These are phyloP conservation scores for Miscanthus lutarioriparius DNA, from an alignment of 176 grass and related monocot species.

Conservation along the genomic window DNA sequence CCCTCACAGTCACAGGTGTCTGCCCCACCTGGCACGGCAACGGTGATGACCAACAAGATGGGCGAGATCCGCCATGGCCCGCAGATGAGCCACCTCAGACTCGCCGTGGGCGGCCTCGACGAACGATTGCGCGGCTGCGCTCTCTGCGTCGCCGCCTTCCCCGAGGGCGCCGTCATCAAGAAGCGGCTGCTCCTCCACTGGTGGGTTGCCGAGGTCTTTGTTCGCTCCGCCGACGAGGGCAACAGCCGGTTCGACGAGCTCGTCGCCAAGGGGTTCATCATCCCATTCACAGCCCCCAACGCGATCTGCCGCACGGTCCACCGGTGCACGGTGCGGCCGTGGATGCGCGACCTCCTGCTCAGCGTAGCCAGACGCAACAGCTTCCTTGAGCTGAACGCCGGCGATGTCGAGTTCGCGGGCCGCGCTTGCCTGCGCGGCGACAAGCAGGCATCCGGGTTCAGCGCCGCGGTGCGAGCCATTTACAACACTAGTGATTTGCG, in stretches of 20 bases:
- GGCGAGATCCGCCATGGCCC: not conserved
- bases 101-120: slow-evolving; percentile 31
- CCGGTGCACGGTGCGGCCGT: slow-evolving; percentile 34
- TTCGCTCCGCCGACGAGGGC: slow-evolving; percentile 5
- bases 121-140: not conserved
- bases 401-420: not conserved
- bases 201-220: slow-evolving; percentile 52
- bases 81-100: slow-evolving; percentile 20
- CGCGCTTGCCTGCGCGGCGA: slow-evolving; percentile 16
- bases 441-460: not conserved
- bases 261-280: slow-evolving; percentile 17
- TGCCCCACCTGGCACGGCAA: too few species aligned
- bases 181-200: slow-evolving; percentile 53
- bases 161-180: slow-evolving; percentile 40
- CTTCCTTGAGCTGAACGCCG: slow-evolving; percentile 38
- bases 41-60: not conserved
- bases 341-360: slow-evolving; percentile 20
- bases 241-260: slow-evolving; percentile 32
- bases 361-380: slow-evolving; percentile 4
- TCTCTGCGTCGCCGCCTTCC: slow-evolving; percentile 52
- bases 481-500: too few species aligned
- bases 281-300: not conserved
- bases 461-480: not conserved
- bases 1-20: too few species aligned
- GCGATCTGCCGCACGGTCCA: not conserved